Evolutionary conservation across 169 alveolate species (phyloP).

Genomic region (Perkinsus chesapeaki): DNA sequence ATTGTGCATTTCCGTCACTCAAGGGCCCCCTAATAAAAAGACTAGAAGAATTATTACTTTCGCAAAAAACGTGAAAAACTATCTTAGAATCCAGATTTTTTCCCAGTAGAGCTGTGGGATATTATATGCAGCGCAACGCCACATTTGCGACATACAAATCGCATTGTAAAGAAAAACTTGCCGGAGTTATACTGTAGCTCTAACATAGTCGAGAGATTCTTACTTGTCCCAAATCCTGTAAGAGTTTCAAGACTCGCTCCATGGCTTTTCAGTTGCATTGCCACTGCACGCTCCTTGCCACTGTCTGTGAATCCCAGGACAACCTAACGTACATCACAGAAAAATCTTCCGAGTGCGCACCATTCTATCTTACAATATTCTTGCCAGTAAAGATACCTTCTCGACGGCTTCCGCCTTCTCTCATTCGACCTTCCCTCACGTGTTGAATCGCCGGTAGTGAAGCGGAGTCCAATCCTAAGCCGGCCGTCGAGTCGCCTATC

Average conservation of each 20-base stretch:
- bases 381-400: not conserved
- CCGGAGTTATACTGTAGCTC: no score
- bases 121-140: no score
- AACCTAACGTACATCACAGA: not conserved
- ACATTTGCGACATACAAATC: no score
- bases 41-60: no score
- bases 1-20: no score
- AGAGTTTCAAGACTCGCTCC: not conserved
- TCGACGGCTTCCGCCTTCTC: not conserved
- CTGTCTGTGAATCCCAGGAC: not conserved
- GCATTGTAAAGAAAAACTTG: no score
- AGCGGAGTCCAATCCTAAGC: not conserved
- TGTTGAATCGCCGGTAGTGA: not conserved
- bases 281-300: not conserved
- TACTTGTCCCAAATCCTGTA: not conserved
- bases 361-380: not conserved
- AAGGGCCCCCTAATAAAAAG: no score
- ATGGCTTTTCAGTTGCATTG: not conserved
- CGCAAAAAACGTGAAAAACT: no score
- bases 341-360: not conserved
- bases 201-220: no score
- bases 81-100: no score
- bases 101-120: no score
- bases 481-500: not conserved
- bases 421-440: not conserved